phyloP scores from a whole-genome alignment of 306 rosid genomes.

The Biancaea sappan region DNA sequence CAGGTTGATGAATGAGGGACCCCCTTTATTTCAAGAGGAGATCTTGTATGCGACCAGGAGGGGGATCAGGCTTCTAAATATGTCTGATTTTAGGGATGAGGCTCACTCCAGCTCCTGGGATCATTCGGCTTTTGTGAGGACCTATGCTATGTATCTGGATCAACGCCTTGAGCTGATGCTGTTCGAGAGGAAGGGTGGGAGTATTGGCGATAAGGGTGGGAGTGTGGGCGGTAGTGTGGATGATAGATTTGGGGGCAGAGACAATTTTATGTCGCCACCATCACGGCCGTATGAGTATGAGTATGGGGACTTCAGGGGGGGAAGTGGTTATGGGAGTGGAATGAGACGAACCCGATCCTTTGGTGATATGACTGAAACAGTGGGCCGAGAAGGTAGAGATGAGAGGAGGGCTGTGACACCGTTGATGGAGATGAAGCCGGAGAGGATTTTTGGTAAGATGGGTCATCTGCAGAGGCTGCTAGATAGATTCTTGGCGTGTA shows the following conservation, averaged over 20 bases:
- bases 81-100: constrained; percentile 86
- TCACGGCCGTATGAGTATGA: constrained; percentile 63
- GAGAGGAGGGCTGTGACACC: constrained; percentile 67
- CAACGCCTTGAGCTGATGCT: constrained; percentile 79
- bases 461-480: constrained; percentile 83
- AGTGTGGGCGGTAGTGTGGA: constrained; percentile 34
- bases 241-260: constrained; percentile 60
- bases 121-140: constrained; percentile 83
- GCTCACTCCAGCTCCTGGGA: constrained; percentile 98
- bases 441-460: constrained; percentile 85
- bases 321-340: constrained; percentile 53
- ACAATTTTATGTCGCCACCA: constrained; percentile 74
- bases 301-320: constrained; percentile 58
- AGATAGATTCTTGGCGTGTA: constrained; percentile 80
- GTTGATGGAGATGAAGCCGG: constrained; percentile 79
- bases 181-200: constrained; percentile 56
- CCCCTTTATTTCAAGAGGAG: constrained; percentile 77
- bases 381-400: constrained; percentile 39
- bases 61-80: constrained; percentile 81
- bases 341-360: constrained; percentile 81
- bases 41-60: constrained; percentile 81
- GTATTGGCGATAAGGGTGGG: not conserved
- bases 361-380: constrained; percentile 70
- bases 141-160: constrained; percentile 83
- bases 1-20: constrained; percentile 76